A percentile compares a stretch with the other conserved stretches of the same genome.
Conservation (phyloP, 345 rosid genomes). For the Citrus medica region DNA sequence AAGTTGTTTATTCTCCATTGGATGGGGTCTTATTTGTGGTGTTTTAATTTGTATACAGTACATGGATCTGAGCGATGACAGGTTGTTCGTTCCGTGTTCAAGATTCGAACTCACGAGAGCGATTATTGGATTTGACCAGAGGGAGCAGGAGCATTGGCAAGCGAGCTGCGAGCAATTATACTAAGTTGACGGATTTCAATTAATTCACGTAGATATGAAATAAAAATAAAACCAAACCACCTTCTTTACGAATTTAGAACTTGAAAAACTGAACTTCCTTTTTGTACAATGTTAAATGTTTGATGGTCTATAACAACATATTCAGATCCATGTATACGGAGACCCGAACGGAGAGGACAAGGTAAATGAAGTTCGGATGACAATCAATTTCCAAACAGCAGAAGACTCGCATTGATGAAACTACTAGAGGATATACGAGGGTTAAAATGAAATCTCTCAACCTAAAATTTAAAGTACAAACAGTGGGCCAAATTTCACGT, state of each 20-base stretch:
- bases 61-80: background rate
- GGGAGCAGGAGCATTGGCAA: too few relatives aligned
- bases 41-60: too few relatives aligned
- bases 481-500: constrained; percentile 1
- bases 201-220: background rate
- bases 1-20: background rate
- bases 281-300: too few relatives aligned
- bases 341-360: background rate
- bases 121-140: background rate
- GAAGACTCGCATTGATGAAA: background rate
- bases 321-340: background rate
- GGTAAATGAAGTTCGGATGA: background rate
- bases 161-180: background rate
- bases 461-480: background rate
- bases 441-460: background rate
- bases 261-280: background rate
- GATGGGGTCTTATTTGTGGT: background rate
- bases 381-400: background rate
- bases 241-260: background rate
- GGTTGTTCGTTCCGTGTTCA: background rate
- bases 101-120: background rate
- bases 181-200: background rate
- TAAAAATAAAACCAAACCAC: background rate
- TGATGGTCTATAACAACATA: too few relatives aligned
- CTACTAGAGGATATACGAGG: background rate